A percentile compares a stretch with the other conserved stretches of the same genome.
Conservation (phyloP, 257 asterid genomes). For the Nyctanthes arbortristis region DNA sequence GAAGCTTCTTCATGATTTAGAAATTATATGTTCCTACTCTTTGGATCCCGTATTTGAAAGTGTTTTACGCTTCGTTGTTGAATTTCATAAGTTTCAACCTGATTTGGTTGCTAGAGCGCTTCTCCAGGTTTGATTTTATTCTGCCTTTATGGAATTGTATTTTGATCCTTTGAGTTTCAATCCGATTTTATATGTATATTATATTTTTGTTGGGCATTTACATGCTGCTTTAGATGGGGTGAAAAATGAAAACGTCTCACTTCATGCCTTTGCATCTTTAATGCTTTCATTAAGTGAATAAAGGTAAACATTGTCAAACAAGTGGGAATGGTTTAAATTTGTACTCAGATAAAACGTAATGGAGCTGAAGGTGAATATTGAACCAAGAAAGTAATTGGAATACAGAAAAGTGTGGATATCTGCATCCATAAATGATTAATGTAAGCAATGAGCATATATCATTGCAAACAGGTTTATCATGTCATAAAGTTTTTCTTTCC, state of each 20-base stretch:
- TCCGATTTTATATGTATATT: neutral
- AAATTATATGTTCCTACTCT: conserved; percentile 68
- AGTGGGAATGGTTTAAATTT: neutral
- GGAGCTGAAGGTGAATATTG: neutral
- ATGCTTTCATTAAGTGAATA: neutral
- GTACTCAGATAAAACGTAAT: neutral
- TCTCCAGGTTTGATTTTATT: conserved; percentile 66
- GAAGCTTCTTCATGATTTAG: conserved; percentile 95
- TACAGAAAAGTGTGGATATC: neutral
- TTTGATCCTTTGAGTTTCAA: conserved; percentile 12
- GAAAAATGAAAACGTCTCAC: conserved; percentile 15
- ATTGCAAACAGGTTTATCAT: neutral
- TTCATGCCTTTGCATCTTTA: conserved; percentile 15
- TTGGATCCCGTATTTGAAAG: conserved; percentile 75
- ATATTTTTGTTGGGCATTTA: neutral
- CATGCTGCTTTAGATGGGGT: conserved; percentile 5
- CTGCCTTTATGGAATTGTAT: conserved; percentile 16
- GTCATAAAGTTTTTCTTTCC: neutral
- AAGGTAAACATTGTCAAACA: conserved; percentile 6
- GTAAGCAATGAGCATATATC: neutral
- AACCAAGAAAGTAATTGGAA: neutral
- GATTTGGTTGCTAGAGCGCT: conserved; percentile 90
- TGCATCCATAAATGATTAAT: neutral
- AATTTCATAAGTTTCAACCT: conserved; percentile 81
- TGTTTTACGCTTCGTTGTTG: conserved; percentile 73